These are phyloP conservation scores for Odonthalia washingtoniensis DNA, from an alignment of 31 red algal species.

Conservation along the genomic window DNA sequence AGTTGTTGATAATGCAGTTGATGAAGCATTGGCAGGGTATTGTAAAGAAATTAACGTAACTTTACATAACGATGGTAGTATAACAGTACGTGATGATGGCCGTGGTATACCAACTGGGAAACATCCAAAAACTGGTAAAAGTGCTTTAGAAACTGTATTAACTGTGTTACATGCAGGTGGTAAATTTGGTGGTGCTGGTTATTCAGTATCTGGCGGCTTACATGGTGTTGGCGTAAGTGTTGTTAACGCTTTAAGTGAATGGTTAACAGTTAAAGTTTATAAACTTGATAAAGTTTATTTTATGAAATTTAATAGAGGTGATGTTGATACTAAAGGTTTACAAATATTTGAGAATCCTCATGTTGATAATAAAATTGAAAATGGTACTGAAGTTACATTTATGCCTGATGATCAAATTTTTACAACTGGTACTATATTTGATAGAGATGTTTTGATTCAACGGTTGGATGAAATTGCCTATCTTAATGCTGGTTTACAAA, in stretches of 20 bases:
- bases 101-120: slow-evolving; percentile 92
- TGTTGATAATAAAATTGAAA: slow-evolving; percentile 25
- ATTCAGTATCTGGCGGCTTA: slow-evolving; percentile 96
- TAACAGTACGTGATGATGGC: slow-evolving; percentile 93
- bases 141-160: slow-evolving; percentile 98
- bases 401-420: slow-evolving; percentile 94
- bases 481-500: slow-evolving; percentile 96
- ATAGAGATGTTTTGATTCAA: slow-evolving; percentile 69
- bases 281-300: slow-evolving; percentile 59
- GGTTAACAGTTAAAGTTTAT: slow-evolving; percentile 81
- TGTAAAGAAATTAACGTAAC: slow-evolving; percentile 73
- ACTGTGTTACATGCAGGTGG: slow-evolving; percentile 98
- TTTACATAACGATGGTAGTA: slow-evolving; percentile 80
- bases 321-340: not conserved
- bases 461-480: slow-evolving; percentile 94
- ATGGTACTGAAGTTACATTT: slow-evolving; percentile 89
- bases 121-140: slow-evolving; percentile 91
- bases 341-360: too few relatives aligned
- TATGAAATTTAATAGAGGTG: slow-evolving; percentile 77
- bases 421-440: slow-evolving; percentile 65
- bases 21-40: slow-evolving; percentile 95
- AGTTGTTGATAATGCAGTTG: slow-evolving; percentile 99
- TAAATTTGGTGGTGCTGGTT: slow-evolving; percentile 96
- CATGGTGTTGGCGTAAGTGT: slow-evolving; percentile 99
- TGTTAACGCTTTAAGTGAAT: slow-evolving; percentile 98